A percentile compares a stretch with the other conserved stretches of the same genome.
Evolutionary conservation across 106 monocot species (phyloP).

Genomic region (Phalaenopsis aphrodite): DNA sequence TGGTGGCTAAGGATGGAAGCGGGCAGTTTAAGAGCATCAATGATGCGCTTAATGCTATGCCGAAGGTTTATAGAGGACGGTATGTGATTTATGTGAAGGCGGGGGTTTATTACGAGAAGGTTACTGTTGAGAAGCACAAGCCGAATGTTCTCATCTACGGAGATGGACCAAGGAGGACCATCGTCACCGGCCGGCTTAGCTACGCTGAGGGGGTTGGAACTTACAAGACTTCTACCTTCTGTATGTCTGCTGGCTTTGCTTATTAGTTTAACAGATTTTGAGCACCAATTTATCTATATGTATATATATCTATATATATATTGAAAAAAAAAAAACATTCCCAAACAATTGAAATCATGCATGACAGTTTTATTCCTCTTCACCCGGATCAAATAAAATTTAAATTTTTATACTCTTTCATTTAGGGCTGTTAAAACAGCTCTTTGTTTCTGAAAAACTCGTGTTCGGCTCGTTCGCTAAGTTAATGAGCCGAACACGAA

Average conservation of each 20-base stretch:
- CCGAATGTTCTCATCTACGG: constrained; percentile 59
- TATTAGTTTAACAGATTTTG: too few relatives aligned
- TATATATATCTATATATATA: too few relatives aligned
- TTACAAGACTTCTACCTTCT: constrained; percentile 41
- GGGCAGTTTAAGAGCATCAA: constrained; percentile 45
- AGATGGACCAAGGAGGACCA: constrained; percentile 39
- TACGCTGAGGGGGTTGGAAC: constrained; percentile 22
- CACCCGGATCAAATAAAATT: too few relatives aligned
- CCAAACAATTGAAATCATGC: too few relatives aligned
- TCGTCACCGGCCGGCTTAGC: constrained; percentile 23
- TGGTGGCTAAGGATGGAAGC: constrained; percentile 53
- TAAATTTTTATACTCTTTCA: too few relatives aligned
- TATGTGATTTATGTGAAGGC: constrained; percentile 63
- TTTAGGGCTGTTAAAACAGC: too few relatives aligned
- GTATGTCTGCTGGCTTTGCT: constrained; percentile 10
- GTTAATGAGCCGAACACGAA: too few relatives aligned
- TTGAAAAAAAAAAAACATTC: too few relatives aligned
- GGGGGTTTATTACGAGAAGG: constrained; percentile 35
- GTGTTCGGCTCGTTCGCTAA: too few relatives aligned
- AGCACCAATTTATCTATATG: too few relatives aligned
- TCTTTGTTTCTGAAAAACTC: too few relatives aligned
- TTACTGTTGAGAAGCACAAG: constrained; percentile 21
- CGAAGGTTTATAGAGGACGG: constrained; percentile 12
- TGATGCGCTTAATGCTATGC: constrained; percentile 27
- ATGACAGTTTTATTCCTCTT: too few relatives aligned